These are phyloP conservation scores for Hordeum marinum DNA, from an alignment of 176 grass and related monocot species.

Conservation along the genomic window DNA sequence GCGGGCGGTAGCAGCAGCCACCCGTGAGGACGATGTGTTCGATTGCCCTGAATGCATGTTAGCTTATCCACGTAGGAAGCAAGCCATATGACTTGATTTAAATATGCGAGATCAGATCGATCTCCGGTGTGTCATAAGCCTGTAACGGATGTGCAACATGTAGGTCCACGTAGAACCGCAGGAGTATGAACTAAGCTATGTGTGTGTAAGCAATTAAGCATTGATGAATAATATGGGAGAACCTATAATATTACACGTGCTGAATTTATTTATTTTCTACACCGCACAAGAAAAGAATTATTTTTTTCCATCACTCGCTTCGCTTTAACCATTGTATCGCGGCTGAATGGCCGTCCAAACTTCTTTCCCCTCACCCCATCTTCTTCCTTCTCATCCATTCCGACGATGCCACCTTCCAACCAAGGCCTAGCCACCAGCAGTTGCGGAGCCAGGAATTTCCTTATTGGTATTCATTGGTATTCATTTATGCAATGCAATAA, in stretches of 20 bases:
- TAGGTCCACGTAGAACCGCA: background rate
- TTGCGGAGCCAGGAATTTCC: too few relatives aligned
- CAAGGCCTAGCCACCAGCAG: too few relatives aligned
- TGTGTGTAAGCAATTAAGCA: background rate
- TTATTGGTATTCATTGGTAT: too few relatives aligned
- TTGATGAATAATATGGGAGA: background rate
- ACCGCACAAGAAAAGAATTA: too few relatives aligned
- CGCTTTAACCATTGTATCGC: background rate
- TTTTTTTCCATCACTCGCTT: background rate
- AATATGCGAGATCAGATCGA: background rate
- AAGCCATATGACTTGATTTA: background rate
- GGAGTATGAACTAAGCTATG: background rate
- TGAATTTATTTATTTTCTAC: too few relatives aligned
- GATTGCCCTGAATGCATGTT: background rate
- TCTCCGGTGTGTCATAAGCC: background rate
- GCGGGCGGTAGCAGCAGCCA: slow-evolving; percentile 27
- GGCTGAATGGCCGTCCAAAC: background rate
- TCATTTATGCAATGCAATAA: too few relatives aligned
- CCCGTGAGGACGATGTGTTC: slow-evolving; percentile 6
- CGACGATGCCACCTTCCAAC: too few relatives aligned
- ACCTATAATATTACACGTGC: background rate
- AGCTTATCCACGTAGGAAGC: background rate
- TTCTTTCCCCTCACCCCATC: background rate
- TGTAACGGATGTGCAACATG: background rate
- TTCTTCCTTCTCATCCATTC: background rate